Evolutionary conservation across 108 stramenopile species (phyloP), one percentile per base, ranked within the genome.

Genomic region (Mayamaea pseudoterrestris): DNA sequence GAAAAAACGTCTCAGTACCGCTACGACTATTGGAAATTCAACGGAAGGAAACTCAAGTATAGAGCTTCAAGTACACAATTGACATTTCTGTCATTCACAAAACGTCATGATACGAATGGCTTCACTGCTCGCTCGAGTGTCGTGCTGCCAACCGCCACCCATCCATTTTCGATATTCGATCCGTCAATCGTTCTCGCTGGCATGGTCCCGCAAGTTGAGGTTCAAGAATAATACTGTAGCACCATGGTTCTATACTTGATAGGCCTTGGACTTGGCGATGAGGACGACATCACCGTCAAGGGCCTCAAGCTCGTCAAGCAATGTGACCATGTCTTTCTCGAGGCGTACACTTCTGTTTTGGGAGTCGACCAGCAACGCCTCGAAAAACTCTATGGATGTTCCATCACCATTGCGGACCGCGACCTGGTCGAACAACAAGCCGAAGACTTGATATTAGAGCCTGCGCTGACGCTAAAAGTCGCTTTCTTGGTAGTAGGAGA

Each of bases 401-500:
- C 68, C 28, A 74, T 99, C 13, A 58, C 65, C 7, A 41, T 98
- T 16, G 98, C 98, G 25, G 96, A 95, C 66, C 79, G 98, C 18
- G 73, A 90, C 28, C 56, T 91, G 58, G 92, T 93, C 5, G 98
- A 99, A 76, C 80, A 81, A 20, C 80, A 86, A 31, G 93, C 94
- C 6, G 98, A 99, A 44, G 70, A 88, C 27, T 43, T 72, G 5
- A 98, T 99, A 11, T 74, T 83, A 35, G 56, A 90, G 24, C 83
- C 76, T 30, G 74, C 75, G 13, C 67, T 71, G 22, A 78, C 74
- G 31, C 69, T 84, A 16, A 58, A 67, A 31, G 96, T 99, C 1
- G 72, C 93, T 0, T 83, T 99, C 47, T 70, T 99, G 13, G 97
- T 99, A 5, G 98, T 99, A 0, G 98, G 98, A 8, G 98, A 99